Evolutionary conservation across 495 filamentous ascomycete genomes (phyloP).

Genomic region (Amorphotheca resinae): DNA sequence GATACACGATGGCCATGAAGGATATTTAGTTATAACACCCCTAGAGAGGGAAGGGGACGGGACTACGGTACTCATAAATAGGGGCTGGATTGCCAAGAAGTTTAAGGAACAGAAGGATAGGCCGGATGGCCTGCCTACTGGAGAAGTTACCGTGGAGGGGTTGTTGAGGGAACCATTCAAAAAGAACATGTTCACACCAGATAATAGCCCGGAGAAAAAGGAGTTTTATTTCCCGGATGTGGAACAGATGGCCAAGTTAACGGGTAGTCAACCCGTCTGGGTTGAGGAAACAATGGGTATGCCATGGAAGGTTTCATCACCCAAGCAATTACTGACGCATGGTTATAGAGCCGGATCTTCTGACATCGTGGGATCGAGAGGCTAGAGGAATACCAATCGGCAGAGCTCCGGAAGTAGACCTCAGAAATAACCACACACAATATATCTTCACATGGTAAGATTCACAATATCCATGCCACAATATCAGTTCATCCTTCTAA

Average conservation of each 20-base stretch:
- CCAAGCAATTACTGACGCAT: conserved; percentile 3
- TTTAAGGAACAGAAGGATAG: conserved; percentile 49
- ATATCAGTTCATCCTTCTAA: not conserved
- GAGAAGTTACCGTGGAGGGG: conserved; percentile 66
- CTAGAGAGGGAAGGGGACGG: conserved; percentile 55
- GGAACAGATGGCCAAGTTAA: conserved; percentile 75
- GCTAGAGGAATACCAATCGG: conserved; percentile 85
- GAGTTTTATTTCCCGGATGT: conserved; percentile 96
- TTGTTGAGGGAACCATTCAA: conserved; percentile 82
- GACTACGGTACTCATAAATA: conserved; percentile 66
- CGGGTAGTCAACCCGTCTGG: conserved; percentile 82
- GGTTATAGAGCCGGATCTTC: conserved; percentile 58
- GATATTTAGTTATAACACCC: conserved; percentile 83
- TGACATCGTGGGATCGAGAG: conserved; percentile 56
- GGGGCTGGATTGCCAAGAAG: conserved; percentile 80
- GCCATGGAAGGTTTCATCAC: conserved; percentile 10
- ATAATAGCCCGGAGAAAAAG: conserved; percentile 65
- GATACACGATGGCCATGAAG: conserved; percentile 76
- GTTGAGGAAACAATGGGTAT: conserved; percentile 91
- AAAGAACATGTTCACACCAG: conserved; percentile 95
- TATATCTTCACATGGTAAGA: conserved; percentile 96
- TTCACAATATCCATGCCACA: not conserved
- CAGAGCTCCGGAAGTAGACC: conserved; percentile 78
- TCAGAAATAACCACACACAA: conserved; percentile 92
- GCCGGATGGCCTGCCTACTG: conserved; percentile 45